Evolutionary conservation across 176 grass and related monocot species (phyloP), one percentile per base, ranked within the genome.

Genomic region (Eremochloa ophiuroides): DNA sequence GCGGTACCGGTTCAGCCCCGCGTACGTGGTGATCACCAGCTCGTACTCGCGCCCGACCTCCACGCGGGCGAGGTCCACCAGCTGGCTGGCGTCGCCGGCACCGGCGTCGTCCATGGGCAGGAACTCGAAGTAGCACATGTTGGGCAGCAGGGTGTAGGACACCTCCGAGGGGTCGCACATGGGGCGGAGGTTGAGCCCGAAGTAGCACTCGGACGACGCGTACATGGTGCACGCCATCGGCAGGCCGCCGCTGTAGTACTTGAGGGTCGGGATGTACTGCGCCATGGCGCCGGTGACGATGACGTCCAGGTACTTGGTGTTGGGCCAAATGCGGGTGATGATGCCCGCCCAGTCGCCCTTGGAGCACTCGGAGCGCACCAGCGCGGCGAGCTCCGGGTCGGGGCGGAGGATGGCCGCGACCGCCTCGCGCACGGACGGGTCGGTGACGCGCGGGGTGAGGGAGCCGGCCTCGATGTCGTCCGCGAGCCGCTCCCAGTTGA

Each of bases 111-210:
- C 91, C 55, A 92, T 71, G 37, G 92, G 87, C 31, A 98, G 85
- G 82, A 98, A 98, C 86, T 98, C 95, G 83, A 98, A 98, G 90
- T 98, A 98, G 75, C 80, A 93, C 95, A 98, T 98, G 90, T 94
- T 98, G 31, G 95, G 95, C 95, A 98, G 91, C 88, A 98, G 94
- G 82, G 95, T 98, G 92, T 98, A 98, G 40, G 95, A 91, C 20
- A 98, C 92, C 65, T 98, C 92, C 0, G 92, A 88, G 0, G 95
- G 95, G 68, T 87, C 75, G 82, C 95, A 98, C 75, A 95, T 93
- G 31, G 95, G 95, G 17, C 88, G 75, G 44, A 95, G 95, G 87
- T 98, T 98, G 4, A 98, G 56, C 10, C 95, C 95, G 61, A 98
- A 98, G 82, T 95, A 98, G 70, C 95, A 98, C 84, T 98, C 95